phyloP scores from a whole-genome alignment of 371 early-diverging fungal species.

The Dentiscutata heterogama region DNA sequence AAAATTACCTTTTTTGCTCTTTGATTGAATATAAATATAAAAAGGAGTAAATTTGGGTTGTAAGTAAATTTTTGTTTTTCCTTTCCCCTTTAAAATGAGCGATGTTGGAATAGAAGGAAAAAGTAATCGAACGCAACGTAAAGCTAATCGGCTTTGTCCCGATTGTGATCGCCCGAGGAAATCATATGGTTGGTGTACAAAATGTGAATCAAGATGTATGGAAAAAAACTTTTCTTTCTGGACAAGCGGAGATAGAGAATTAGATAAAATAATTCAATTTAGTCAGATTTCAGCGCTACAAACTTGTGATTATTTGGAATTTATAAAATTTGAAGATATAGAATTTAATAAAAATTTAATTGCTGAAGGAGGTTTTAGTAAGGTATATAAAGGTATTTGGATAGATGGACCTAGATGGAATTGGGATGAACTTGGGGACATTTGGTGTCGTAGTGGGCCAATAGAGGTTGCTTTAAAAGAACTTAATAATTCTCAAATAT shows the following conservation, averaged over 20 bases:
- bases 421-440: not conserved
- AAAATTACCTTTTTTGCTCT: no score
- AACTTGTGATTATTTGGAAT: conserved; percentile 20
- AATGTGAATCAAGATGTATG: conserved; percentile 4
- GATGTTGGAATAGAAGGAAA: no score
- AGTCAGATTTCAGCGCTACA: not conserved
- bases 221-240: not conserved
- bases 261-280: not conserved
- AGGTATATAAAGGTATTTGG: conserved; percentile 10
- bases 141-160: no score
- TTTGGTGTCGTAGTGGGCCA: conserved; percentile 9
- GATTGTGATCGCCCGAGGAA: not conserved
- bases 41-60: no score
- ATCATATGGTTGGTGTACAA: conserved; percentile 7
- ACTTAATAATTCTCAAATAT: conserved; percentile 20
- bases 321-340: not conserved
- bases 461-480: conserved; percentile 31
- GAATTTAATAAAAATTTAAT: not conserved
- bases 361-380: not conserved
- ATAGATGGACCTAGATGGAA: conserved; percentile 2
- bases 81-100: no score
- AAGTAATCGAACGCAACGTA: no score
- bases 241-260: not conserved
- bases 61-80: no score
- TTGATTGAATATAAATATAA: no score